Base-by-base conservation (phyloP, 805 yeast species). In the Candida lessepsii region DNA sequence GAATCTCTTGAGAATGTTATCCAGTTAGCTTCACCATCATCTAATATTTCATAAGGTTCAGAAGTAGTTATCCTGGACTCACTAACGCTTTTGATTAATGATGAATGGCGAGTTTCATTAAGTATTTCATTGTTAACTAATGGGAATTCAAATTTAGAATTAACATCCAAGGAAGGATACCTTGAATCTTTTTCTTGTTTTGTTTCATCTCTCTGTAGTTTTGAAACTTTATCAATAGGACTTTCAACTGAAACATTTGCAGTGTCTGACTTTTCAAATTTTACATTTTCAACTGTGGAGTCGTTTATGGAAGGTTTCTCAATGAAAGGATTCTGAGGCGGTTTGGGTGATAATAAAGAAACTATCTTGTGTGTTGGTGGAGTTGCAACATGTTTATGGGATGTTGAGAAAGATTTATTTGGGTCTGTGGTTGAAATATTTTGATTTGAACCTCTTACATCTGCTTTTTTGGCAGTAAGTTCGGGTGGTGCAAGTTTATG, bases 141-240 rank as follows among this genome's bases (percentile, higher is more conserved):
- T 9, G 67, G 67, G 42, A 63, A 63, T 35, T 47, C 58, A 48
- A 63, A 63, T 16, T 53, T 47, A 4, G 65, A 54, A 30, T 51
- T 61, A 8, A 61, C 67, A 43, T 55, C 56, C 26, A 49, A 31
- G 4, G 53, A 47, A 3, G 45, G 39, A 11, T 35, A 13, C 10
- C 44, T 37, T n/a, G 29, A 16, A 20, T 32, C 34, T 9, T 24
- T 27, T 11, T 38, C 28, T n/a, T 17, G n/a, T 29, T 8, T 24
- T n/a, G n/a, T n/a, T n/a, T n/a, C n/a, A n/a, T n/a, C n/a, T n/a
- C n/a, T n/a, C n/a, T n/a, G n/a, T n/a, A n/a, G n/a, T n/a, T n/a
- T n/a, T n/a, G n/a, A n/a, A n/a, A n/a, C n/a, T n/a, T n/a, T n/a
- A n/a, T n/a, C n/a, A n/a, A n/a, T n/a, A n/a, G n/a, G n/a, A n/a